These are phyloP conservation scores for Chalciporus sp. DNA, from an alignment of 1,284 basidiomycete species.

Conservation along the genomic window DNA sequence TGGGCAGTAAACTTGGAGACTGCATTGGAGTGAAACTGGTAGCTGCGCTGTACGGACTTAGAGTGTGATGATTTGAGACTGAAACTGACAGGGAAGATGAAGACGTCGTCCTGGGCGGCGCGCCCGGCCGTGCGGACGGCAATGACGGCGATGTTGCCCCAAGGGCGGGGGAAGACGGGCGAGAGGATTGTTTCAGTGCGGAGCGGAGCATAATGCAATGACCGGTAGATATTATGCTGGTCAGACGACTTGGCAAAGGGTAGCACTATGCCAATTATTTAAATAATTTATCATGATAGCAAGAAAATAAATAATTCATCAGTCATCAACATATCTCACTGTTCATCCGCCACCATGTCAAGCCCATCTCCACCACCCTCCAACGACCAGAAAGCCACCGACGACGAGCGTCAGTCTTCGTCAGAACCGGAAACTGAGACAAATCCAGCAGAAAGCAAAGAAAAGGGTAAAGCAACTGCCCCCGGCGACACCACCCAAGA, in stretches of 20 bases:
- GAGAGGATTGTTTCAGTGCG: constrained; percentile 49
- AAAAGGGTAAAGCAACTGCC: constrained; percentile 5
- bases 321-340: neutral
- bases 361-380: constrained; percentile 1
- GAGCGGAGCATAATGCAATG: constrained; percentile 43
- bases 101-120: constrained; percentile 22
- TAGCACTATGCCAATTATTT: too few relatives aligned
- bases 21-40: constrained; percentile 17
- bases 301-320: neutral
- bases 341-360: constrained; percentile 12
- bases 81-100: constrained; percentile 21
- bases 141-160: constrained; percentile 14
- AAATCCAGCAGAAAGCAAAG: constrained; percentile 1
- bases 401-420: constrained; percentile 3
- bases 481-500: constrained; percentile 1
- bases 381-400: neutral
- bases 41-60: constrained; percentile 17
- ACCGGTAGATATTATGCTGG: constrained; percentile 17
- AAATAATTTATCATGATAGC: neutral
- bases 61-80: constrained; percentile 13
- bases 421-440: constrained; percentile 1
- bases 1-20: constrained; percentile 21
- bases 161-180: constrained; percentile 31
- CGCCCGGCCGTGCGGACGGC: constrained; percentile 20
- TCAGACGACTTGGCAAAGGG: neutral